Conservation (phyloP, 2,329 filamentous ascomycete genomes). For the Alternaria incomplexa region DNA sequence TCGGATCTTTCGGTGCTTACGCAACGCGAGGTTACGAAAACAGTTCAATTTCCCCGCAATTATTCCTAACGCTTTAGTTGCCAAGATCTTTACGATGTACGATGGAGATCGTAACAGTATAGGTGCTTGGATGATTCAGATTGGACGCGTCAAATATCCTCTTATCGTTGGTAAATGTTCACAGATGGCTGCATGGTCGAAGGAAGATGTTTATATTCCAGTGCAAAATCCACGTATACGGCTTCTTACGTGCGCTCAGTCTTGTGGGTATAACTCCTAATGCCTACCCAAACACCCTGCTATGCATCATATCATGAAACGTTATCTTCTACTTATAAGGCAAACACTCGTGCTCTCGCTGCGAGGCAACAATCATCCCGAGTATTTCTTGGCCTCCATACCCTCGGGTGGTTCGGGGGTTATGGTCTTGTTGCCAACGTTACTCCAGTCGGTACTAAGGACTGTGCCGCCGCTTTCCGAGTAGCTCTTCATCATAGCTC, state of each 20-base stretch:
- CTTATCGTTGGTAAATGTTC: neutral
- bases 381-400: conserved; percentile 74
- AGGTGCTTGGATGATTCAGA: neutral
- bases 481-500: conserved; percentile 98
- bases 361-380: neutral
- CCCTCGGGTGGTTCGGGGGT: conserved; percentile 77
- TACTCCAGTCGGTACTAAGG: conserved; percentile 88
- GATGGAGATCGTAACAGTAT: neutral
- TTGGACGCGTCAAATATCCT: neutral
- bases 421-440: conserved; percentile 75
- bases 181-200: neutral
- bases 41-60: neutral
- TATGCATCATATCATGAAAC: conserved; percentile 4
- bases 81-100: neutral
- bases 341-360: neutral
- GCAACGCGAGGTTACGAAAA: conserved; percentile 1
- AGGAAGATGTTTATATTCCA: neutral
- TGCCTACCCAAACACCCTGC: conserved; percentile 8
- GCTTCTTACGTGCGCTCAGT: neutral
- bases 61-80: neutral
- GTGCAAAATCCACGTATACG: neutral
- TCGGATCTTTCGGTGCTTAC: conserved; percentile 2
- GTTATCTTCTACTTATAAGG: neutral
- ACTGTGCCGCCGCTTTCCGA: conserved; percentile 92
- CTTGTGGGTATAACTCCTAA: neutral